Evolutionary conservation across 495 filamentous ascomycete species (phyloP).

Genomic region (Hyphodiscus hymeniophilus): DNA sequence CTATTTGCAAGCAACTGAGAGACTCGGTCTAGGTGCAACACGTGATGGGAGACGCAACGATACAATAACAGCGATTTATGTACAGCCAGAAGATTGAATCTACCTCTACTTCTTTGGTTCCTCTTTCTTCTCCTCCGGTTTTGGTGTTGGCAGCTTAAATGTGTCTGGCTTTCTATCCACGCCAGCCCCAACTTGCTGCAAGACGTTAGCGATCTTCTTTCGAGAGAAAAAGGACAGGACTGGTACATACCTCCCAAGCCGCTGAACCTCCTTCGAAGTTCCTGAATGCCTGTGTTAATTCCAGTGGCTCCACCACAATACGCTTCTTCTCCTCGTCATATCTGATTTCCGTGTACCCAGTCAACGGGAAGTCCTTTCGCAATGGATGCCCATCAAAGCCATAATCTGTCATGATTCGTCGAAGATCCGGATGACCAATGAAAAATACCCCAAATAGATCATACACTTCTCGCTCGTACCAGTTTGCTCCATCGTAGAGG

Average conservation of each 20-base stretch:
- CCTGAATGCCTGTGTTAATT: slow-evolving; percentile 97
- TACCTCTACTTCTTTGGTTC: slow-evolving; percentile 82
- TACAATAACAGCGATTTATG: slow-evolving; percentile 15
- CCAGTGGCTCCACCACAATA: slow-evolving; percentile 93
- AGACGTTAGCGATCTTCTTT: slow-evolving; percentile 4
- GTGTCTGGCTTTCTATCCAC: slow-evolving; percentile 71
- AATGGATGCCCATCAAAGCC: slow-evolving; percentile 97
- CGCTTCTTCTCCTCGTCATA: slow-evolving; percentile 99
- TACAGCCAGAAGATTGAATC: slow-evolving; percentile 16
- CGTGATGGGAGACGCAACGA: background rate
- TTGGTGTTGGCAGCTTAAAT: slow-evolving; percentile 91
- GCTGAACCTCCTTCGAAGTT: slow-evolving; percentile 88
- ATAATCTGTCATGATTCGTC: slow-evolving; percentile 99
- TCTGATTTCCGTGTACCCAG: slow-evolving; percentile 95
- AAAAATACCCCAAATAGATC: slow-evolving; percentile 99
- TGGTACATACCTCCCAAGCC: slow-evolving; percentile 45
- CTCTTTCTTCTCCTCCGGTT: slow-evolving; percentile 85
- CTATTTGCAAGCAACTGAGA: too few relatives aligned
- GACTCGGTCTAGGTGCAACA: background rate
- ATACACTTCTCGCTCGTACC: slow-evolving; percentile 98
- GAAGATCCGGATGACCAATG: slow-evolving; percentile 85
- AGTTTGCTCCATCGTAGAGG: slow-evolving; percentile 92
- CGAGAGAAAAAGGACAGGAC: background rate
- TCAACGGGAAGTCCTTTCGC: slow-evolving; percentile 96
- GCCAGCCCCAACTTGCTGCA: slow-evolving; percentile 76